Evolutionary conservation across 345 rosid genomes (phyloP).

Genomic region (Salix suchowensis): DNA sequence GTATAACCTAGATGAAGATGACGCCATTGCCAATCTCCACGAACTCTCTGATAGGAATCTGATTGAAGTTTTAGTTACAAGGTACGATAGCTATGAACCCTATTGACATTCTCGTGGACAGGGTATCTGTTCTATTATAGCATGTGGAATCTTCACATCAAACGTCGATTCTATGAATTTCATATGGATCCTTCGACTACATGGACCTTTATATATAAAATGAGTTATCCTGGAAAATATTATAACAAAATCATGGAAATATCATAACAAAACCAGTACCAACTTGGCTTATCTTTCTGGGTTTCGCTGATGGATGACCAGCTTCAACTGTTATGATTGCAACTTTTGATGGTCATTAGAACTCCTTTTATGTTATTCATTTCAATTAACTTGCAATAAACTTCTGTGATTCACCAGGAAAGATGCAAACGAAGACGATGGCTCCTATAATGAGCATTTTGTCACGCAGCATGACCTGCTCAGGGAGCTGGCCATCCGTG

Average conservation of each 20-base stretch:
- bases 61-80: conserved; percentile 7
- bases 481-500: conserved; percentile 26
- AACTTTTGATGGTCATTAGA: background rate
- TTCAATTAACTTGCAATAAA: no score
- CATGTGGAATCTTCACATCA: background rate
- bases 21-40: conserved; percentile 5
- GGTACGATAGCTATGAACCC: background rate
- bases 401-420: conserved; percentile 17
- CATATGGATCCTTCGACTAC: no score
- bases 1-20: conserved; percentile 19
- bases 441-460: conserved; percentile 11
- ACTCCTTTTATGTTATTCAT: background rate
- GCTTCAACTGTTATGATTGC: background rate
- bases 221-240: background rate
- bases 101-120: no score
- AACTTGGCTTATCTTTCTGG: background rate
- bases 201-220: background rate
- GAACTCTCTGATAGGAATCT: conserved; percentile 17
- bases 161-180: background rate
- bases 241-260: background rate
- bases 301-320: background rate
- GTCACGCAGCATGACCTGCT: conserved; percentile 28
- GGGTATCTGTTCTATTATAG: no score
- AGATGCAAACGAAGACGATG: conserved; percentile 15
- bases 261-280: background rate